phyloP scores from a whole-genome alignment of 2,329 filamentous ascomycete genomes.

The Plectosphaerella sp. region DNA sequence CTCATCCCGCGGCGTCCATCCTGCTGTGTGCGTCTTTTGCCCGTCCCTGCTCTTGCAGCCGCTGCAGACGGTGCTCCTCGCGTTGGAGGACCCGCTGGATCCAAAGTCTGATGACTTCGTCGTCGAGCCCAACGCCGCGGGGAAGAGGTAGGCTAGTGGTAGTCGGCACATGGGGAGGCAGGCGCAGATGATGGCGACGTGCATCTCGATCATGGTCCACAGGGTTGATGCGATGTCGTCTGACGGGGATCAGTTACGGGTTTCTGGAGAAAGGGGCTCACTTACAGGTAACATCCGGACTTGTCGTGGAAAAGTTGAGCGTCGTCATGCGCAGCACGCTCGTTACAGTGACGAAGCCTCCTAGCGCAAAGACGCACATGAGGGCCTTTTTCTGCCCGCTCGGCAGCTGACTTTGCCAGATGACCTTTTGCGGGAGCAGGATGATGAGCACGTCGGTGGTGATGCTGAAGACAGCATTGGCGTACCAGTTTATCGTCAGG shows the following conservation, averaged over 20 bases:
- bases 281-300: conserved; percentile 30
- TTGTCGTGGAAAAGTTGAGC: conserved; percentile 31
- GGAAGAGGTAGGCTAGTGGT: conserved; percentile 30
- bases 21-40: conserved; percentile 8
- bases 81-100: conserved; percentile 9
- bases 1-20: conserved; percentile 22
- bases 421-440: conserved; percentile 38
- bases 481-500: conserved; percentile 41
- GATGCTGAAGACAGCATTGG: conserved; percentile 43
- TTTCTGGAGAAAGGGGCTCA: not conserved
- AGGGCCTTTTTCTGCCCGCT: conserved; percentile 33
- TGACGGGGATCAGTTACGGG: conserved; percentile 3
- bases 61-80: conserved; percentile 5
- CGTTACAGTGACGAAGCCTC: conserved; percentile 34
- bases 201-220: conserved; percentile 34
- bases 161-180: conserved; percentile 35
- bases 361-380: conserved; percentile 36
- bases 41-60: conserved; percentile 18
- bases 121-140: conserved; percentile 21
- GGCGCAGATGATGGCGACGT: conserved; percentile 33
- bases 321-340: conserved; percentile 36
- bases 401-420: conserved; percentile 39
- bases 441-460: conserved; percentile 41
- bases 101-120: conserved; percentile 4
- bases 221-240: conserved; percentile 30